Evolutionary conservation across 257 asterid genomes (phyloP).

Genomic region (Fraxinus pennsylvanica): DNA sequence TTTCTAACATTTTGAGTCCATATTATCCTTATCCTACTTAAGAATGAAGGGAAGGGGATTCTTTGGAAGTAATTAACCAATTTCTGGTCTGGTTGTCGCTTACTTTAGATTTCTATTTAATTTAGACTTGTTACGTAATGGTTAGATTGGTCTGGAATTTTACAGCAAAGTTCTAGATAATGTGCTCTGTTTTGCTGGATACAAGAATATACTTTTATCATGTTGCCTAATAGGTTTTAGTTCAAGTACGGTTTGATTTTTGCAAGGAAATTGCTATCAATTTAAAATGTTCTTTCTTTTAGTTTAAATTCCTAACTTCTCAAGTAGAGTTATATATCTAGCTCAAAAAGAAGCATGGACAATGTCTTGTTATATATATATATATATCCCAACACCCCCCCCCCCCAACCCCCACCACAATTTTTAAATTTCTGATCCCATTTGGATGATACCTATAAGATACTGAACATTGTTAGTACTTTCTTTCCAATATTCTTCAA

Average conservation of each 20-base stretch:
- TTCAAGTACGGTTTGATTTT: not conserved
- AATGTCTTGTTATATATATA: too few relatives aligned
- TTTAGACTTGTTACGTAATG: not conserved
- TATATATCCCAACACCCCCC: too few relatives aligned
- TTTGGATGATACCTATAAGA: not conserved
- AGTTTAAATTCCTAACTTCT: not conserved
- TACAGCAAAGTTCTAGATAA: not conserved
- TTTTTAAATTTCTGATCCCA: not conserved
- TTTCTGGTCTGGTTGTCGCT: not conserved
- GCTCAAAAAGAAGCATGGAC: not conserved
- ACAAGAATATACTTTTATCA: not conserved
- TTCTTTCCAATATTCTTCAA: slow-evolving; percentile 6
- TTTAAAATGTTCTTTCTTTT: not conserved
- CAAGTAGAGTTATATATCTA: not conserved
- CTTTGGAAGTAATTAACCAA: not conserved
- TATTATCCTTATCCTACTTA: not conserved
- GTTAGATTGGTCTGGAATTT: not conserved
- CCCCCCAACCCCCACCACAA: too few relatives aligned
- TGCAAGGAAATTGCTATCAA: not conserved
- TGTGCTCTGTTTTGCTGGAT: not conserved
- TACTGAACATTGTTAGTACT: not conserved
- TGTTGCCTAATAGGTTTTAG: not conserved
- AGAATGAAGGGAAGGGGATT: not conserved
- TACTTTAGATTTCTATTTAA: not conserved
- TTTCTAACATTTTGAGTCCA: not conserved